A percentile compares a stretch with the other conserved stretches of the same genome.
phyloP scores from a whole-genome alignment of 1,284 basidiomycete species.

The Farysia itapuensis region DNA sequence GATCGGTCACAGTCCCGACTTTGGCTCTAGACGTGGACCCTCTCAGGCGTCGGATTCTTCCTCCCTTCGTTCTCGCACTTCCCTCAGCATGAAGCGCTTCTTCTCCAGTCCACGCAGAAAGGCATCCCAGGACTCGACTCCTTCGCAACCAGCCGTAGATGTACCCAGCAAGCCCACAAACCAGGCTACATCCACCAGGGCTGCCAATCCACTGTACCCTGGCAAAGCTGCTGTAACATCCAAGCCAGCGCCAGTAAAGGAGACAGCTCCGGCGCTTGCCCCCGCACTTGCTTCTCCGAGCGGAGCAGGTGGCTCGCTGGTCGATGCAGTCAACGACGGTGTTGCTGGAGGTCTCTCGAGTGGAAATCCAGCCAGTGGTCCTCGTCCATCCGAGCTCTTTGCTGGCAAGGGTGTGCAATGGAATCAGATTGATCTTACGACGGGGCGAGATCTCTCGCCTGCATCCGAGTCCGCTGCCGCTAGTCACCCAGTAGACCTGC shows the following conservation, averaged over 20 bases:
- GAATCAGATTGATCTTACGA: constrained; percentile 42
- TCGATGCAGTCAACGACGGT: constrained; percentile 8
- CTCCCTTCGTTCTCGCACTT: constrained; percentile 25
- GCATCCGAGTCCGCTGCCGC: constrained; percentile 10
- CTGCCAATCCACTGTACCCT: too few relatives aligned
- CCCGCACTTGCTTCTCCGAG: constrained; percentile 15
- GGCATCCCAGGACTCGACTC: constrained; percentile 13
- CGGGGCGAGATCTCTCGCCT: constrained; percentile 15
- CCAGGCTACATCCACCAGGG: too few relatives aligned
- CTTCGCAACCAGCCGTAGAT: not conserved
- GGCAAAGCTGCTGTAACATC: too few relatives aligned
- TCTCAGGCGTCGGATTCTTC: constrained; percentile 22
- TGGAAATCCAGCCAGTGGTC: constrained; percentile 1
- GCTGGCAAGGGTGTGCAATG: constrained; percentile 51
- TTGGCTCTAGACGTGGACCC: constrained; percentile 12
- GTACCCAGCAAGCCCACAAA: too few relatives aligned
- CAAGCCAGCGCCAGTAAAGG: too few relatives aligned
- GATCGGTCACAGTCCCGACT: constrained; percentile 25
- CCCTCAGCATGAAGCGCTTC: constrained; percentile 37
- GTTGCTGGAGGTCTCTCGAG: constrained; percentile 9
- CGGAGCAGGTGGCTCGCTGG: constrained; percentile 5
- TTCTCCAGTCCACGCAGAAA: constrained; percentile 36
- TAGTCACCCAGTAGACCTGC: constrained; percentile 25
- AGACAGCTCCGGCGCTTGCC: too few relatives aligned
- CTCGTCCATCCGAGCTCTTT: constrained; percentile 47